A percentile compares a stretch with the other conserved stretches of the same genome.
phyloP scores from a whole-genome alignment of 306 rosid species.

The Dryas alaskensis region DNA sequence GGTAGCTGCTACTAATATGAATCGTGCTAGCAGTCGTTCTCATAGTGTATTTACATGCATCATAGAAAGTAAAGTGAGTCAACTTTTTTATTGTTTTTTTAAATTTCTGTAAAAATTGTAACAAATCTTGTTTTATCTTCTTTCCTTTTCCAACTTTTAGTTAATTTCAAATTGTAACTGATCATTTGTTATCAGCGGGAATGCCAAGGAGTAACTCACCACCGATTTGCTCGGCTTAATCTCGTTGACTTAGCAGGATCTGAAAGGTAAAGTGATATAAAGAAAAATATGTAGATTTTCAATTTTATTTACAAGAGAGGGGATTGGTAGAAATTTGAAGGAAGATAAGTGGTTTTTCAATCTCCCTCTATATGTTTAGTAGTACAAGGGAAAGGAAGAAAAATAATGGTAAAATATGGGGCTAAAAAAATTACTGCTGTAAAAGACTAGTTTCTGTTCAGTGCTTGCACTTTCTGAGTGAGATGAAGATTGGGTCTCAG shows the following conservation, averaged over 20 bases:
- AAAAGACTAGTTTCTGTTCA: neutral
- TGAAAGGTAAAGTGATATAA: constrained; percentile 63
- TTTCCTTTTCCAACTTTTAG: constrained; percentile 22
- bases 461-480: neutral
- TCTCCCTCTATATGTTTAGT: neutral
- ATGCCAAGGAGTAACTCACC: constrained; percentile 91
- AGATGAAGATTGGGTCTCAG: neutral
- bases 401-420: neutral
- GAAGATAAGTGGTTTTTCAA: neutral
- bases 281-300: neutral
- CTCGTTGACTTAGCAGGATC: constrained; percentile 99
- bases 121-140: constrained; percentile 11
- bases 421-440: neutral
- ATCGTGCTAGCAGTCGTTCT: constrained; percentile 95
- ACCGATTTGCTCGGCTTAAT: constrained; percentile 90
- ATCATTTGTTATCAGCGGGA: constrained; percentile 73
- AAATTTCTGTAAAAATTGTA: neutral
- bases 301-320: constrained; percentile 8
- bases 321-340: neutral
- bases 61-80: constrained; percentile 82
- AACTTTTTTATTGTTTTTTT: neutral
- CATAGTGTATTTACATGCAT: constrained; percentile 98
- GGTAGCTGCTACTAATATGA: constrained; percentile 98
- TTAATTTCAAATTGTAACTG: constrained; percentile 9
- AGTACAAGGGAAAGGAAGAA: neutral